phyloP scores from a whole-genome alignment of 768 basidiomycete genomes.

The Calvatia gigantea region DNA sequence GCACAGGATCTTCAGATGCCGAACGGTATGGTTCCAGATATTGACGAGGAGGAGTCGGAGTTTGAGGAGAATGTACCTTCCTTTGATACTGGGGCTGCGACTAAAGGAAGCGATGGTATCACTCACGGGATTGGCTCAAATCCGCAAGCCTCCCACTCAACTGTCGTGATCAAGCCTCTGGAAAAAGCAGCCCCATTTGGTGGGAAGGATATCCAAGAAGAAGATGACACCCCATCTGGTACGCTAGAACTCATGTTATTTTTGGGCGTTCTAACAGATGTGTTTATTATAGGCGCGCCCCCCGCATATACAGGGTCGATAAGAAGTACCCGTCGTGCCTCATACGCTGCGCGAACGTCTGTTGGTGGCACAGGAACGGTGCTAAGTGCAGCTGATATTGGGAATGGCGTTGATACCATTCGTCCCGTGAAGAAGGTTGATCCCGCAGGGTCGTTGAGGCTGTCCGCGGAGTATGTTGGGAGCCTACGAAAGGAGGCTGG shows the following conservation, averaged over 20 bases:
- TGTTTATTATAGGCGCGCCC: slow-evolving; percentile 46
- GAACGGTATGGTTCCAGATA: slow-evolving; percentile 44
- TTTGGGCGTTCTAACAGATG: slow-evolving; percentile 19
- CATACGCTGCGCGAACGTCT: slow-evolving; percentile 73
- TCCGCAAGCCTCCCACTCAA: slow-evolving; percentile 60
- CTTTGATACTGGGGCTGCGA: slow-evolving; percentile 59
- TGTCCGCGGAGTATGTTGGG: slow-evolving; percentile 82
- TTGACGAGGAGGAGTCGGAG: slow-evolving; percentile 49
- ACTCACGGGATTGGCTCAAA: slow-evolving; percentile 45
- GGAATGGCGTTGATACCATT: slow-evolving; percentile 85
- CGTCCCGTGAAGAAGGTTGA: slow-evolving; percentile 93
- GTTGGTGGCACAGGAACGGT: slow-evolving; percentile 65
- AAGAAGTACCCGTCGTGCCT: slow-evolving; percentile 62
- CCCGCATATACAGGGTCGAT: slow-evolving; percentile 74
- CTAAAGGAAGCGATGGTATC: slow-evolving; percentile 59
- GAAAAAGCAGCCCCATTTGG: slow-evolving; percentile 20
- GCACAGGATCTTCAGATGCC: slow-evolving; percentile 60
- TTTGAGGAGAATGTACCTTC: slow-evolving; percentile 45
- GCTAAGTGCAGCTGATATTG: slow-evolving; percentile 78
- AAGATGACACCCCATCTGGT: slow-evolving; percentile 42
- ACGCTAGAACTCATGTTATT: slow-evolving; percentile 28
- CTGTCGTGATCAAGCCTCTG: slow-evolving; percentile 61
- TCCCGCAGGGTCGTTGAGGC: slow-evolving; percentile 64
- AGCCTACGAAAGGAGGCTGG: slow-evolving; percentile 55
- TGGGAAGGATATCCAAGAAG: slow-evolving; percentile 27